Evolutionary conservation across 208 protist genomes (phyloP), one percentile per base, ranked within the genome.

Genomic region (Vickermania spadyakhi): DNA sequence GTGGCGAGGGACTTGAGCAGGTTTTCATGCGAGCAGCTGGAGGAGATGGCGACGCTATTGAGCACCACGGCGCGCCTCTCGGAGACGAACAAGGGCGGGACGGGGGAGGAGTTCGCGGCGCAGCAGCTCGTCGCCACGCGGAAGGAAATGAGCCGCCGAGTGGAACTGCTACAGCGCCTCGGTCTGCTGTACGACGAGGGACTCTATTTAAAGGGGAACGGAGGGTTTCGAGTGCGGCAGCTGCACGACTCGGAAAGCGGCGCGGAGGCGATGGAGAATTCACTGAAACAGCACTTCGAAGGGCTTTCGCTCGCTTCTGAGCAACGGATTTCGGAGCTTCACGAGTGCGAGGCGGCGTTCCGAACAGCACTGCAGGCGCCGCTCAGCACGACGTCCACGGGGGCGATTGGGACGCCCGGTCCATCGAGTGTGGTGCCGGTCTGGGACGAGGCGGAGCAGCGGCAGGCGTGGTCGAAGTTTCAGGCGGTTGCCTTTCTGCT

Each of bases 161-260:
- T 88, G 25, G 86, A 88, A 27, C 60, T 68, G 31, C 75, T 93
- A 31, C 83, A 94, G 61, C 74, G 86, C 4, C 65, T 84, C 4
- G 86, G 86, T 0, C 31, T 94, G 29, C 70, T 94, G 4, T 94
- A 68, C 56, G 86, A 94, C 61, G 86, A 94, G 55, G 86, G 86
- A 7, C 69, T 93, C 22, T 90, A 91, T 56, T 60, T 93, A 14
- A 5, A 23, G n/a, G 51, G 51, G n/a, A 23, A 11, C 13, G 13
- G 21, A 22, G 25, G 73, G 80, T 31, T 53, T 84, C 13, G 63
- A 84, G 14, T 18, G 41, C 41, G 41, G 13, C 41, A 49, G 13
- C 41, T 49, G 41, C n/a, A n/a, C n/a, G n/a, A n/a, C n/a, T n/a
- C n/a, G n/a, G n/a, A n/a, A n/a, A n/a, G n/a, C n/a, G n/a, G n/a